Percentiles rank a stretch among this genome's conserved stretches.
These are phyloP conservation scores for Mercurialis annua DNA, from an alignment of 345 rosid genomes.

Conservation along the genomic window DNA sequence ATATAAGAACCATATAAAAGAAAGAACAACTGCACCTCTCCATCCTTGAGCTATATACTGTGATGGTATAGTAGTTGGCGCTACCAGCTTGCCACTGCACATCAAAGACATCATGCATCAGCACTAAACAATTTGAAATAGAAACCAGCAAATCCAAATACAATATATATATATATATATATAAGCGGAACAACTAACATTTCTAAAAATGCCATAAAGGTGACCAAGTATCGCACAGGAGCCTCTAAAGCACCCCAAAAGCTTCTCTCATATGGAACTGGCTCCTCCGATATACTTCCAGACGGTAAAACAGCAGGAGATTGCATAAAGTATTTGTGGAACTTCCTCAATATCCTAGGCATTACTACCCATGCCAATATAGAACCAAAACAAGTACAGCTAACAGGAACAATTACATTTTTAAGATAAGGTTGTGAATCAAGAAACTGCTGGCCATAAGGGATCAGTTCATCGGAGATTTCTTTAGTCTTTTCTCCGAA, in stretches of 20 bases:
- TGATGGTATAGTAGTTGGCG: constrained; percentile 76
- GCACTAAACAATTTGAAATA: not conserved
- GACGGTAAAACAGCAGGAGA: constrained; percentile 54
- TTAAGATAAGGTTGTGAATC: constrained; percentile 67
- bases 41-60: constrained; percentile 61
- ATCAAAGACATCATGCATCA: constrained; percentile 17
- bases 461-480: constrained; percentile 50
- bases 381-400: constrained; percentile 52
- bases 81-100: constrained; percentile 71
- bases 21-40: constrained; percentile 74
- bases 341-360: constrained; percentile 74
- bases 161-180: not conserved
- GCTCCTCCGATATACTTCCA: constrained; percentile 30
- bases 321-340: constrained; percentile 56
- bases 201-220: constrained; percentile 80
- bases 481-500: constrained; percentile 58
- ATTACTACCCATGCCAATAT: constrained; percentile 80
- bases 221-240: constrained; percentile 70
- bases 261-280: constrained; percentile 73
- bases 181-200: constrained; percentile 44
- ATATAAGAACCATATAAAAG: constrained; percentile 81
- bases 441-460: constrained; percentile 54
- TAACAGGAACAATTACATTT: constrained; percentile 54
- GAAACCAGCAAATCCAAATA: not conserved
- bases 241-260: constrained; percentile 91